Evolutionary conservation across 2,329 filamentous ascomycete species (phyloP), one percentile per base, ranked within the genome.

Genomic region (Colletotrichum sansevieriae): DNA sequence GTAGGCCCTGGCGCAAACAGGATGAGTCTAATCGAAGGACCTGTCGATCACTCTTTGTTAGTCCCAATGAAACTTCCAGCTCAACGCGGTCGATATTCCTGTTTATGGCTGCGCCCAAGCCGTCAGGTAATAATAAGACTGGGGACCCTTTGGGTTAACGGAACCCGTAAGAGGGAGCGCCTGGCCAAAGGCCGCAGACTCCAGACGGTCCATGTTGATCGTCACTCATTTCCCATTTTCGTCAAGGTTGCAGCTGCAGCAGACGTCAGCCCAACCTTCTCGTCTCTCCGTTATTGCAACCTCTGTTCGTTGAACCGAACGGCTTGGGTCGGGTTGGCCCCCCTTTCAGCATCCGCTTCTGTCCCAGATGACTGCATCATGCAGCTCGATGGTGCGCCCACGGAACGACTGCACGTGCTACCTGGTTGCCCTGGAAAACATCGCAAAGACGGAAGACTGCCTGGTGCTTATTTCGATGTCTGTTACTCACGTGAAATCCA

Each of bases 321-420:
- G 47, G 49, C 62, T 49, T 39, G 18, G 44, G 62, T 69, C 66
- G 15, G 37, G 66, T 65, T 65, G 62, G 66, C 62, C 47, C 49
- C 10, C 55, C 39, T 54, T 60, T 43, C 47, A 49, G 13, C 33
- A 12, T 52, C 29, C 55, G 3, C 47, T 62, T 47, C 62, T 43
- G 62, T 15, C 44, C 35, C 62, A 68, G 49, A 68, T 68, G 66
- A 68, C 66, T 55, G 62, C 66, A 68, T 68, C 66, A 68, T 68
- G 66, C 62, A 68, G 62, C 33, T 18, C 18, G 18, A 43, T 47
- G 44, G 55, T 65, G 56, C 25, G 54, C 41, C 54, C 65, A 43
- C 56, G 49, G 41, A 65, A 65, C 18, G 22, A 65, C 62, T 65
- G 55, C 66, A 65, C 55, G 66, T 60, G 62, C 55, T 51, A 33